Percentiles rank a stretch among this genome's conserved stretches.
phyloP scores from a whole-genome alignment of 2,329 filamentous ascomycete species.

The Apiospora sp. region DNA sequence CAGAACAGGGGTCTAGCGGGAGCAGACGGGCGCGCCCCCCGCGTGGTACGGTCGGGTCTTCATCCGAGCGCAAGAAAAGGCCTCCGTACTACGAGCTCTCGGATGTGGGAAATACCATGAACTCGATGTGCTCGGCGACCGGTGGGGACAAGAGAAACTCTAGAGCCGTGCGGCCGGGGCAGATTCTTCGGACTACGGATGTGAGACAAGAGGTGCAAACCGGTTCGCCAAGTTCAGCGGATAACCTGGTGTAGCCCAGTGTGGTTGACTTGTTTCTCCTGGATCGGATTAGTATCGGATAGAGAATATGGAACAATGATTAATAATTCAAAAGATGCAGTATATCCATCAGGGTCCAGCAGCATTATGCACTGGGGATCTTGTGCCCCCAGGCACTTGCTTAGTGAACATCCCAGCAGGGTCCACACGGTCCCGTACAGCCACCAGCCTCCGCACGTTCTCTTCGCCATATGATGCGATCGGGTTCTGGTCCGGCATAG shows the following conservation, averaged over 20 bases:
- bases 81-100: not conserved
- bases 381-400: conserved; percentile 33
- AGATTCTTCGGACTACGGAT: not conserved
- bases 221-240: too few species aligned
- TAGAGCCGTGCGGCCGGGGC: too few species aligned
- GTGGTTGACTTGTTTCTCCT: not conserved
- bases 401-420: conserved; percentile 30
- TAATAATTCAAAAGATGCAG: too few species aligned
- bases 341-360: too few species aligned
- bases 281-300: too few species aligned
- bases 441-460: conserved; percentile 27
- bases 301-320: too few species aligned
- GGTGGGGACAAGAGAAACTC: too few species aligned
- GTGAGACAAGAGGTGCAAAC: not conserved
- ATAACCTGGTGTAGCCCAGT: too few species aligned
- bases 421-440: conserved; percentile 28
- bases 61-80: not conserved
- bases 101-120: too few species aligned
- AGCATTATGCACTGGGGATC: conserved; percentile 2
- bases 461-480: conserved; percentile 33
- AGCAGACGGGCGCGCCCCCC: too few species aligned
- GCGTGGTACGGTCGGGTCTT: not conserved
- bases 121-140: too few species aligned
- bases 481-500: conserved; percentile 32
- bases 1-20: not conserved